Conservation (phyloP, 164 flowering plant genomes). For the Warburgia ugandensis region DNA sequence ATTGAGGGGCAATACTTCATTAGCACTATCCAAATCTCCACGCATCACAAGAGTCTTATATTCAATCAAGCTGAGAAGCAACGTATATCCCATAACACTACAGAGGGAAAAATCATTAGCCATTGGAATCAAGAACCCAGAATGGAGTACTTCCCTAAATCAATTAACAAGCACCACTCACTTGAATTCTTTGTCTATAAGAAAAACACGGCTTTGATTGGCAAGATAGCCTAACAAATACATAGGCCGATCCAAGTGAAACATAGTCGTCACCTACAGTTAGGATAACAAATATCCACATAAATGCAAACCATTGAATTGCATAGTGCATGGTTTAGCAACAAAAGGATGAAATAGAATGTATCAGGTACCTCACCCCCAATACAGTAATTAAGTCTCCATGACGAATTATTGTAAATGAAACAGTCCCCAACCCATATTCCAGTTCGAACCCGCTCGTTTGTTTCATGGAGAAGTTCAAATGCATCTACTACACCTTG, state of each 20-base stretch:
- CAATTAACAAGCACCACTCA: constrained; percentile 34
- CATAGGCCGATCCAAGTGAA: constrained; percentile 98
- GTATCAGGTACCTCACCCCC: constrained; percentile 78
- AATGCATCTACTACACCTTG: constrained; percentile 97
- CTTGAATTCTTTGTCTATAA: constrained; percentile 99
- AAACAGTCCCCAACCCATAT: constrained; percentile 98
- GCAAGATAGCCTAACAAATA: constrained; percentile 96
- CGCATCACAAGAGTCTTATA: constrained; percentile 99
- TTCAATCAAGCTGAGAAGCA: constrained; percentile 93
- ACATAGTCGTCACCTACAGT: constrained; percentile 91
- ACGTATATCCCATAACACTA: constrained; percentile 91
- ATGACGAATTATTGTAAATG: constrained; percentile 83
- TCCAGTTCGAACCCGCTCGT: constrained; percentile 92
- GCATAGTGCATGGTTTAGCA: not conserved
- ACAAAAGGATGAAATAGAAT: not conserved
- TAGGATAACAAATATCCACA: not conserved
- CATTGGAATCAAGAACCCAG: too few species aligned
- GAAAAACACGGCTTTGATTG: constrained; percentile 87
- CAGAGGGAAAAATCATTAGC: constrained; percentile 7
- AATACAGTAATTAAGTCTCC: constrained; percentile 97
- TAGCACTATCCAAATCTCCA: constrained; percentile 84
- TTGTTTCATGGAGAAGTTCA: constrained; percentile 89
- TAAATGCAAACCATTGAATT: not conserved
- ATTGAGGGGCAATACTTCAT: constrained; percentile 72
- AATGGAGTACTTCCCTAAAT: too few species aligned